Base-by-base conservation (phyloP, 805 yeast species). In the Hanseniaspora vineae region DNA sequence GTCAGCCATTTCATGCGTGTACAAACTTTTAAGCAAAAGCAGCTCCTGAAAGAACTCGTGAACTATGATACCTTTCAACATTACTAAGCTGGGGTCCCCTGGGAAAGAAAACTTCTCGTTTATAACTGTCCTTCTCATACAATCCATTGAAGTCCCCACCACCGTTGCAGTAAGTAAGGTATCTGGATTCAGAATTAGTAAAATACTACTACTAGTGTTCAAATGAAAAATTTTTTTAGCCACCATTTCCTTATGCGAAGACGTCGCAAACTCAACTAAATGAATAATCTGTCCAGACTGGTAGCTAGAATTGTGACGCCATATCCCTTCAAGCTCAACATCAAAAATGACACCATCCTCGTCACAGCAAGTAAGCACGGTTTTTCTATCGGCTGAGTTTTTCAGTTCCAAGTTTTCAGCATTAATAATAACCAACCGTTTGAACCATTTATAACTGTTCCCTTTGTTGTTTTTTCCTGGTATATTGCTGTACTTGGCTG, bases 161-260 rank as follows among this genome's bases (percentile, higher is more conserved):
- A 81, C 67, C 0, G 97, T 92, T 2, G 96, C 88, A 0, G 96
- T 77, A 0, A 90, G 65, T 12, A 92, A 64, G 3, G 77, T 65
- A 59, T 92, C 97, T 0, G 98, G 98, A 53, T 84, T 76, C 73
- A 92, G 74, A 18, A 90, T 72, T 31, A 89, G 62, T n/a, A 88
- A 59, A 54, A 82, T 78, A 31, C 72, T 72, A 33, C 71, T 64
- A 49, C 73, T 72, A 43, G 71, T 68, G 53, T 81, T 84, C 9
- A 81, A 72, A 2, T 79, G 13, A 19, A 40, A 40, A 11, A 10
- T 6, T 20, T 23, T 52, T 15, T 15, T 32, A 6, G 12, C 19
- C 3, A 29, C 6, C 33, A 32, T n/a, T 10, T 44, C 13, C 33
- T 8, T 33, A 17, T 15, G 20, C 47, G 58, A 58, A 48, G 61